Evolutionary conservation across 768 basidiomycete species (phyloP).

Genomic region (Gelatoporia subvermispora): DNA sequence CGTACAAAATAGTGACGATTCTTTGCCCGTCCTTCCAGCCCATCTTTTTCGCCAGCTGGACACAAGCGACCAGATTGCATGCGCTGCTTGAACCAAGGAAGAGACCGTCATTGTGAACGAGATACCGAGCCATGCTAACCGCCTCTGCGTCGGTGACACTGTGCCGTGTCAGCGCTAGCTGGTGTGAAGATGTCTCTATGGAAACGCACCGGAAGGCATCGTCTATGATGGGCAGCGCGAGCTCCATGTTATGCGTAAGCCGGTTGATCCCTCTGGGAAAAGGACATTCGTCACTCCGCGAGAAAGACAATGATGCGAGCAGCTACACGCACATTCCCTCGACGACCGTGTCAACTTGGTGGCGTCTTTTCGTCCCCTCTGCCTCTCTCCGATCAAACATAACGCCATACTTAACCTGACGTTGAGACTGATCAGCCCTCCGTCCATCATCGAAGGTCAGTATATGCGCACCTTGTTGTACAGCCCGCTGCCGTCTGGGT

Average conservation of each 20-base stretch:
- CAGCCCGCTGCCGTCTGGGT: conserved; percentile 92
- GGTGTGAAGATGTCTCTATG: not conserved
- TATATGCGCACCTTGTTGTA: conserved; percentile 72
- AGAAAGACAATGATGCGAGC: too few species aligned
- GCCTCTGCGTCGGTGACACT: conserved; percentile 93
- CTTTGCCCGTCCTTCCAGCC: conserved; percentile 64
- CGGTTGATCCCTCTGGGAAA: conserved; percentile 84
- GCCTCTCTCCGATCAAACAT: conserved; percentile 93
- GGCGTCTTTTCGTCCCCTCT: conserved; percentile 88
- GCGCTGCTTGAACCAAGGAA: conserved; percentile 96
- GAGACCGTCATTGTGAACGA: conserved; percentile 86
- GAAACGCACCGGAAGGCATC: conserved; percentile 74
- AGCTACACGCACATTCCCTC: conserved; percentile 66
- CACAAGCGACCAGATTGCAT: conserved; percentile 90
- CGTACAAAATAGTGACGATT: conserved; percentile 84
- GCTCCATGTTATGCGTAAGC: conserved; percentile 83
- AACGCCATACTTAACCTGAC: conserved; percentile 81
- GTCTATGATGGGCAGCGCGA: conserved; percentile 80
- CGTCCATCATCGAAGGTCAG: not conserved
- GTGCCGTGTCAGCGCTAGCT: not conserved
- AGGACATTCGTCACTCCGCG: too few species aligned
- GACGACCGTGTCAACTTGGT: conserved; percentile 96
- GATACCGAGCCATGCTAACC: conserved; percentile 91
- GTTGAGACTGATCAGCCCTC: not conserved
- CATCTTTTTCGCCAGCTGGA: conserved; percentile 70